Evolutionary conservation across 1,284 basidiomycete genomes (phyloP).

Genomic region (Rhizoctonia solani): DNA sequence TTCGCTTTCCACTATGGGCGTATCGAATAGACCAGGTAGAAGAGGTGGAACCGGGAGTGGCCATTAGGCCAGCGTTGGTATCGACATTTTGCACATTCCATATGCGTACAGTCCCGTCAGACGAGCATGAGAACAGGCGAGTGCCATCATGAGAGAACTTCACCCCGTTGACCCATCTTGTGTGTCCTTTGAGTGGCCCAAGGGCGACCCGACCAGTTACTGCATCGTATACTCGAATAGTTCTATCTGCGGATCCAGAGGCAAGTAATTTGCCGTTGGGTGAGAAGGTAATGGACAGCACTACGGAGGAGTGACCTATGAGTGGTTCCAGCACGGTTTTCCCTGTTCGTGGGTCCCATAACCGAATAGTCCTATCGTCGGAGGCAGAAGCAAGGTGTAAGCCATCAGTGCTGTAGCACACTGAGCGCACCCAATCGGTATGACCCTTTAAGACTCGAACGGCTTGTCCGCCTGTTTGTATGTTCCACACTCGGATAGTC

Average conservation of each 20-base stretch:
- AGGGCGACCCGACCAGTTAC: background rate
- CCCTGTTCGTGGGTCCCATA: background rate
- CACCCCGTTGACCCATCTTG: background rate
- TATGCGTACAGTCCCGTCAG: background rate
- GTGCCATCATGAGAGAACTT: background rate
- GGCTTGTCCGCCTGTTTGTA: background rate
- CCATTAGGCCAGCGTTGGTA: background rate
- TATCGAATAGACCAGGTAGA: background rate
- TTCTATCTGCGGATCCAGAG: background rate
- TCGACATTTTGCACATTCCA: background rate
- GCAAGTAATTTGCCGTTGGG: background rate
- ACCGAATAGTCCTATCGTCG: background rate
- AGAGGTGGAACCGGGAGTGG: no score
- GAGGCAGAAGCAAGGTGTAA: background rate
- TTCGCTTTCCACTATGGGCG: background rate
- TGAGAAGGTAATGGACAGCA: background rate
- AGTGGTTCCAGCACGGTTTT: background rate
- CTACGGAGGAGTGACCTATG: background rate
- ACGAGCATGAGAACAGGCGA: background rate
- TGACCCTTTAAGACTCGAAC: background rate
- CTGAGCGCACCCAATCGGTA: background rate
- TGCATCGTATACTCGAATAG: background rate
- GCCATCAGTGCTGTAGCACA: background rate
- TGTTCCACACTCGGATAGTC: conserved; percentile 12
- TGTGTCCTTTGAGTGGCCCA: background rate